Percentiles rank a stretch among this genome's conserved stretches.
Evolutionary conservation across 352 stramenopile genomes (phyloP).

Genomic region (Globisporangium splendens): DNA sequence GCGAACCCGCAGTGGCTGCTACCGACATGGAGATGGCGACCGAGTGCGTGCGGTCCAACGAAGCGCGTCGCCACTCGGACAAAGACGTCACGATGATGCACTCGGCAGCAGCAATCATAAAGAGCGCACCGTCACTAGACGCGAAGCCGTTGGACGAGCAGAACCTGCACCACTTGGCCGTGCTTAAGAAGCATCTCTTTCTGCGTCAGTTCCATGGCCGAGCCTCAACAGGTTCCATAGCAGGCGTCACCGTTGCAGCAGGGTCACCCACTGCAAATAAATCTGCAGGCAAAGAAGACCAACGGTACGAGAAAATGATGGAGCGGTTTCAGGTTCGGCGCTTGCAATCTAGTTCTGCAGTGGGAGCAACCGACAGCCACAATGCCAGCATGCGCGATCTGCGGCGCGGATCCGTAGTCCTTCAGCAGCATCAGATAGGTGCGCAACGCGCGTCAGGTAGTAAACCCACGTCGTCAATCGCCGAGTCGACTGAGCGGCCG

Average conservation of each 20-base stretch:
- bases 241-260: background rate
- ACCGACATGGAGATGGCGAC: too few species aligned
- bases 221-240: background rate
- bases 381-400: background rate
- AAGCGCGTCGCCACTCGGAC: background rate
- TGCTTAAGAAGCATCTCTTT: conserved; percentile 1
- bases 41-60: background rate
- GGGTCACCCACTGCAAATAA: background rate
- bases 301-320: conserved; percentile 50
- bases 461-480: background rate
- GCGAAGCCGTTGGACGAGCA: background rate
- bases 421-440: background rate
- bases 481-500: background rate
- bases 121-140: background rate
- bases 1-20: too few species aligned
- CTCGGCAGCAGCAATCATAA: background rate
- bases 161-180: conserved; percentile 1
- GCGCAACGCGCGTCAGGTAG: background rate
- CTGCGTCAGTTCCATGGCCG: background rate
- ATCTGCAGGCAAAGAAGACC: conserved; percentile 2
- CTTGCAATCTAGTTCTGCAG: conserved; percentile 9
- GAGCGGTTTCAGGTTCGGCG: conserved; percentile 45
- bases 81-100: background rate
- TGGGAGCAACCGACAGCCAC: background rate
- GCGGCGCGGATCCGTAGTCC: background rate